Percentiles rank a stretch among this genome's conserved stretches.
Evolutionary conservation across 805 yeast genomes (phyloP).

Genomic region (Scheffersomyces spartinae): DNA sequence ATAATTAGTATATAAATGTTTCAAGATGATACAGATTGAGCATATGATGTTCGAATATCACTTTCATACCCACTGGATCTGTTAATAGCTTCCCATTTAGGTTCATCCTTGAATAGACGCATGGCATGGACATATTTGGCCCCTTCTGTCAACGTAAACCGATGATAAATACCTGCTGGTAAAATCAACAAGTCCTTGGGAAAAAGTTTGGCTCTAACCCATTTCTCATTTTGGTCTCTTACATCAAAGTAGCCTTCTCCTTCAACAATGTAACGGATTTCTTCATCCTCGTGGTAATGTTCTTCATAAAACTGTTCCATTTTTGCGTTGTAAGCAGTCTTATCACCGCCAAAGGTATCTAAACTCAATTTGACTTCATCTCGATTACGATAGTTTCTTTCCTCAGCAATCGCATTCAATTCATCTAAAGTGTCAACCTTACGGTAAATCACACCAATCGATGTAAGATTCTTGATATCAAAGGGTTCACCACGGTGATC

Average conservation of each 20-base stretch:
- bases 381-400: slow-evolving; percentile 69
- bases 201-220: slow-evolving; percentile 66
- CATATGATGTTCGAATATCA: slow-evolving; percentile 23
- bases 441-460: slow-evolving; percentile 61
- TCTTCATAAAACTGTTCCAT: slow-evolving; percentile 65
- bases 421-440: slow-evolving; percentile 36
- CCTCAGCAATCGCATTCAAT: slow-evolving; percentile 55
- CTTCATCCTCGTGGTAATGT: slow-evolving; percentile 95
- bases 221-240: slow-evolving; percentile 44
- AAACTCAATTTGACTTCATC: slow-evolving; percentile 58
- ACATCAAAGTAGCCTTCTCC: slow-evolving; percentile 93
- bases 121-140: slow-evolving; percentile 60
- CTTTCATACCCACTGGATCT: slow-evolving; percentile 36
- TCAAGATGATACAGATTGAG: background rate
- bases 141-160: slow-evolving; percentile 63
- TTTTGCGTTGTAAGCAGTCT: slow-evolving; percentile 45
- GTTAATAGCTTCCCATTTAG: slow-evolving; percentile 86
- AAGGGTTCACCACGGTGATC: slow-evolving; percentile 63
- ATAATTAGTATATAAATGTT: background rate
- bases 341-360: slow-evolving; percentile 48
- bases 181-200: slow-evolving; percentile 59
- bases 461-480: slow-evolving; percentile 33
- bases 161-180: slow-evolving; percentile 92
- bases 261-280: slow-evolving; percentile 77
- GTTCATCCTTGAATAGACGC: slow-evolving; percentile 85